phyloP scores from a whole-genome alignment of 768 basidiomycete genomes.

The Termitomyces heimii region DNA sequence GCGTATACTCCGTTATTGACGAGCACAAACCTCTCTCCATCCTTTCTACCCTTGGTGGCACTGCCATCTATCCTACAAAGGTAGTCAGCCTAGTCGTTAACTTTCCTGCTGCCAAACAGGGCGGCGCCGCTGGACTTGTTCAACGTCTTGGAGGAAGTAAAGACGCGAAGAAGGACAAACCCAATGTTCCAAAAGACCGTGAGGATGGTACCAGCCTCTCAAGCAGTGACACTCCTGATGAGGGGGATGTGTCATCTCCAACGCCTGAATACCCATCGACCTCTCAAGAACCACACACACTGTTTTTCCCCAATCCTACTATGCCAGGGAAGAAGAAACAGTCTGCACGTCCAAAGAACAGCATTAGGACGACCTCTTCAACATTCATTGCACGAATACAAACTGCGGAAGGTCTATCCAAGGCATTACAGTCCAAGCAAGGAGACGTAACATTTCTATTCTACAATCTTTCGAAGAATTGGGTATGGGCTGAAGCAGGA shows the following conservation, averaged over 20 bases:
- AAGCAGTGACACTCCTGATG: constrained; percentile 77
- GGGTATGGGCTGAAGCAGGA: constrained; percentile 85
- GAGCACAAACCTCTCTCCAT: constrained; percentile 66
- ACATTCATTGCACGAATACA: constrained; percentile 89
- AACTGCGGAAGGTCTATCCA: constrained; percentile 69
- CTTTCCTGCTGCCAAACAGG: constrained; percentile 52
- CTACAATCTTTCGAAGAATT: constrained; percentile 81
- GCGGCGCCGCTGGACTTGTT: constrained; percentile 55
- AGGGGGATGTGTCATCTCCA: constrained; percentile 34
- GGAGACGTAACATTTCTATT: constrained; percentile 86
- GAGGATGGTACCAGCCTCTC: constrained; percentile 72
- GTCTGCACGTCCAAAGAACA: constrained; percentile 76
- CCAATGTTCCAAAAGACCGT: constrained; percentile 34
- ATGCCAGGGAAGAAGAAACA: constrained; percentile 56
- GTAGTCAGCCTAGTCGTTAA: constrained; percentile 58
- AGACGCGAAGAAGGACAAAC: constrained; percentile 55
- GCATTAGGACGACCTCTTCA: constrained; percentile 85
- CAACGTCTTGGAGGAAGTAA: constrained; percentile 66
- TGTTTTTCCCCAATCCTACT: constrained; percentile 48
- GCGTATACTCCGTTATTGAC: constrained; percentile 84
- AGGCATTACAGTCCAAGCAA: constrained; percentile 66
- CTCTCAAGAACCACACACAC: constrained; percentile 34
- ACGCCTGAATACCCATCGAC: constrained; percentile 36
- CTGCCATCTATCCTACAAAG: constrained; percentile 48
- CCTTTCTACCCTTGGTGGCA: constrained; percentile 30